Evolutionary conservation across 2,329 filamentous ascomycete species (phyloP), one percentile per base, ranked within the genome.

Genomic region (Ampelomyces quisqualis): DNA sequence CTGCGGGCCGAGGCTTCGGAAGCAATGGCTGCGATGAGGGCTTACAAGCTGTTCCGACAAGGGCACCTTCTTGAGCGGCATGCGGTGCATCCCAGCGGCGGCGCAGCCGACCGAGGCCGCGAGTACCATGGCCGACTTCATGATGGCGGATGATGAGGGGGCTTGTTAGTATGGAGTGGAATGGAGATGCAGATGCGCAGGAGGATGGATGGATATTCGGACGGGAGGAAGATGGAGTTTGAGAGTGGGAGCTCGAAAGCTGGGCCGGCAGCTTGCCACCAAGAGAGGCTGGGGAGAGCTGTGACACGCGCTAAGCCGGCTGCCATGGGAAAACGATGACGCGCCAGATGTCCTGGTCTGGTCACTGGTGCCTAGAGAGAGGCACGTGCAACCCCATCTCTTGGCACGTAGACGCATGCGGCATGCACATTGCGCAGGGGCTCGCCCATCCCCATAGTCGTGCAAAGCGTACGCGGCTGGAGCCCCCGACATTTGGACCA

Each of bases 61-160:
- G 57, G 93, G 86, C 49, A 97, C 77, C 85, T 98, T 98, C 81
- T 96, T 87, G 65, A 98, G 85, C 80, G 94, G 93, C 81, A 96
- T 94, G 82, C 97, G 89, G 56, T 41, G 38, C 26, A 95, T 79
- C 64, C 84, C 89, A 60, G 89, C 91, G 68, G 87, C 80, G 68
- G 86, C 86, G 69, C 85, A 83, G 77, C 87, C 86, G 64, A 84
- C 83, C 74, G 83, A 41, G 18, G 38, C 82, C 69, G 88, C 85
- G 70, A 89, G 77, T 67, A 95, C 72, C 65, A 90, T 76, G 73
- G 84, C 77, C 72, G 83, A 83, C 85, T 94, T 96, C 91, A 96
- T 97, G 71, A 46, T 57, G 59, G 55, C 49, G 38, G 43, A 39
- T 44, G 21, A 40, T 38, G 40, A 49, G 44, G 22, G 43, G 23